Evolutionary conservation across 768 basidiomycete genomes (phyloP), one percentile per base, ranked within the genome.

Genomic region (Russula brevipes): DNA sequence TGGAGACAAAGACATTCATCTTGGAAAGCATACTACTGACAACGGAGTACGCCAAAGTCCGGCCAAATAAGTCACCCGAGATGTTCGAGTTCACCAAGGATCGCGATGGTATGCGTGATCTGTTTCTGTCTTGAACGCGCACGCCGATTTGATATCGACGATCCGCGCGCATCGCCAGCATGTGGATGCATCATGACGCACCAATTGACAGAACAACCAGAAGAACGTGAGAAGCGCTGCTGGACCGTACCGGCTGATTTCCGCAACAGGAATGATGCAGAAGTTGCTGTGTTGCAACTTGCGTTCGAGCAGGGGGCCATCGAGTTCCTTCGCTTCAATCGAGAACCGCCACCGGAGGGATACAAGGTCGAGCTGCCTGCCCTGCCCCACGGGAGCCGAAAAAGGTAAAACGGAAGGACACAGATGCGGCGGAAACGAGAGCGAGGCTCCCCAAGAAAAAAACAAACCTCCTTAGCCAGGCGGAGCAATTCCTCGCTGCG

Each of bases 231-330:
- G 56, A 66, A 73, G n/a, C 76, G 76, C 38, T 72, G 71, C 56
- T 89, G 81, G 70, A 70, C 72, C 0, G 81, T 81, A 7, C 73
- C 78, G 7, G 70, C 75, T 9, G 78, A 82, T 61, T 87, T 86
- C 70, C 76, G 80, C 46, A 80, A 74, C 35, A 85, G 84, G 67
- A 75, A 76, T 16, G 87, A 89, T 64, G 87, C 87, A 5, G 86
- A 81, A 70, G 74, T 78, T 16, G 86, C 83, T 14, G 86, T 81
- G 11, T 74, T 79, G 1, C 77, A 76, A 58, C 72, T 73, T 3
- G 88, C 86, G 3, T 81, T 79, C 16, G 75, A 83, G 65, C 72
- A 79, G 64, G 86, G 88, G 9, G 75, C 77, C 17, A 70, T 88
- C 47, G 85, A 88, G 63, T 79, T 85, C 50, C 70, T 88, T 30